These are phyloP conservation scores for Amphicarpaea edgeworthii DNA, from an alignment of 306 rosid genomes.

Conservation along the genomic window DNA sequence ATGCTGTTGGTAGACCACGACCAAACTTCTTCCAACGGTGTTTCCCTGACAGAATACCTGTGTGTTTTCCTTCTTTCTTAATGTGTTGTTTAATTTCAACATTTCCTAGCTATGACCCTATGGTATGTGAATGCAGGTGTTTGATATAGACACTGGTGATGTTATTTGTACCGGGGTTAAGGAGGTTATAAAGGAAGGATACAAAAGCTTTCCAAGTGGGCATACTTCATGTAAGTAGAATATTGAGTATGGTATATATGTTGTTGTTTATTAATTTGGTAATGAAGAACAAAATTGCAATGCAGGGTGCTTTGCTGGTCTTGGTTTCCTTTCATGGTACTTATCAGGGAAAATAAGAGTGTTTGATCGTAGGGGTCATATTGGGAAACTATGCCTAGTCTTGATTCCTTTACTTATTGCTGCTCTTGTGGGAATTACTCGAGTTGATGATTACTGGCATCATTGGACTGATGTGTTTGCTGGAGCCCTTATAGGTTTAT, in stretches of 20 bases:
- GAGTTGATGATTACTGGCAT: conserved; percentile 72
- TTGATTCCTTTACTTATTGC: conserved; percentile 61
- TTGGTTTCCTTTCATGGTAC: conserved; percentile 64
- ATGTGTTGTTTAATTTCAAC: background rate
- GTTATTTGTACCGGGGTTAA: conserved; percentile 51
- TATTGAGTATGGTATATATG: conserved; percentile 3
- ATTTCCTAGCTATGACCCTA: no score
- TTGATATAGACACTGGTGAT: conserved; percentile 43
- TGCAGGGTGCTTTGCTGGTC: conserved; percentile 72
- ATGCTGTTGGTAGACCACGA: conserved; percentile 67
- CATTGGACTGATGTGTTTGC: conserved; percentile 67
- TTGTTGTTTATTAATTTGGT: conserved; percentile 39
- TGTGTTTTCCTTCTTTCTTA: conserved; percentile 39
- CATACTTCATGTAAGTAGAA: conserved; percentile 64
- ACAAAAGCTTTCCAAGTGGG: conserved; percentile 69
- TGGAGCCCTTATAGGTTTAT: conserved; percentile 65
- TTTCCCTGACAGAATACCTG: conserved; percentile 57
- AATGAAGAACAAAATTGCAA: conserved; percentile 35
- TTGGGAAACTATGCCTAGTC: conserved; percentile 53
- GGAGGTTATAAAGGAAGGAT: conserved; percentile 55
- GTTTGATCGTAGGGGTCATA: conserved; percentile 62
- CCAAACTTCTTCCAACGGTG: conserved; percentile 63
- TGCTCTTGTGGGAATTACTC: conserved; percentile 54
- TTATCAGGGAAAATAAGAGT: conserved; percentile 62
- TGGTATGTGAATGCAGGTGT: conserved; percentile 36